Base-by-base conservation (phyloP, 768 basidiomycete genomes). In the Filobasidium floriforme region DNA sequence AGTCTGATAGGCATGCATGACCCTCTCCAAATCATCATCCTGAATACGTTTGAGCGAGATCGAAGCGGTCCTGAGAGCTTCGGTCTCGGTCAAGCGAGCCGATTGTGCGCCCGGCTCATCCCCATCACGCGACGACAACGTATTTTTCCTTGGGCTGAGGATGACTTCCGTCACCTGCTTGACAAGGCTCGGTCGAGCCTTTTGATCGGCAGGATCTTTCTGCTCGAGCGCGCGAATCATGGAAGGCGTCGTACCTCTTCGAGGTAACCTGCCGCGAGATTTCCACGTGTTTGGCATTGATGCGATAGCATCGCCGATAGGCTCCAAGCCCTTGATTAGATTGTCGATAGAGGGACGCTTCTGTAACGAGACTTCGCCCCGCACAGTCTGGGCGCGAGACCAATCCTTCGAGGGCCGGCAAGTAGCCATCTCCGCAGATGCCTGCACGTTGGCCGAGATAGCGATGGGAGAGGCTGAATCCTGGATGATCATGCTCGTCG, bases 31-130 rank as follows among this genome's bases (percentile, higher is more conserved):
- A 29, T 66, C 65, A 19, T 66, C 51, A 22, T 66, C 65, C 41
- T 66, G 65, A 52, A 66, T 66, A 40, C 65, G 28, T 51, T 66
- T 66, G 37, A 66, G 60, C 51, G 65, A 61, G 49, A 66, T 66
- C 11, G 60, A 66, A 11, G 65, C 65, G 19, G 51, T 54, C 41
- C 40, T 57, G 3, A 15, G 7, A 4, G 19, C 19, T 51, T 51
- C 46, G 6, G 46, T 24, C 46, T 51, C 46, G 46, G 46, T 51
- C 46, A 18, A 12, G 18, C 24, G 32, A 4, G 32, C 32, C 32
- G 32, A 37, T 37, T 24, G 46, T 3, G 46, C 46, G 18, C 46
- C 24, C 19, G 32, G 32, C 32, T 37, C 18, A 24, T 51, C 24
- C 24, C 24, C 46, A 51, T 51, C 46, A 18, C 18, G 46, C 46